Base-by-base conservation (phyloP, 306 rosid genomes). In the Acacia melanoxylon region DNA sequence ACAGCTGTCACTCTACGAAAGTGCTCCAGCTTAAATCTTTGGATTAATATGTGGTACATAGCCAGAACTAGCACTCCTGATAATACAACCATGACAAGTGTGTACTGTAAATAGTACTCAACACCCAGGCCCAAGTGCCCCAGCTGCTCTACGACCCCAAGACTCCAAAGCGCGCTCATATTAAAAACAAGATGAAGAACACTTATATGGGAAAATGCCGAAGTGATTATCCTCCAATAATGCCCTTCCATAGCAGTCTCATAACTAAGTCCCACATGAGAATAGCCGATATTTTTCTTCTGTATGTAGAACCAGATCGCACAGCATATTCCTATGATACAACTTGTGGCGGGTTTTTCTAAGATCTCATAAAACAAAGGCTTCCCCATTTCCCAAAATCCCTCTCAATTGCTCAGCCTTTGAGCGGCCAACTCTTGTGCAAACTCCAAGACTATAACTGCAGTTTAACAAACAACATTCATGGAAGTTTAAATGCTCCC, bases 161-260 rank as follows among this genome's bases (percentile, higher is more conserved):
- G 99, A 82, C 98, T 93, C 98, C 99, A 95, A 76, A 95, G 95
- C 10, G 99, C 99, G 80, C 96, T 95, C 98, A 95, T 95, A 33
- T 95, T 95, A 80, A 95, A 95, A 70, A 92, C 99, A 82, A 95
- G 92, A 86, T 95, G 99, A 86, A 95, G 83, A 76, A 92, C 86
- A 87, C 99, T 95, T 8, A 95, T 86, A 85, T 95, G 98, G 5
- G 99, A 95, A 76, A 95, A 92, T 3, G 97, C 93, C 12, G 98
- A 92, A 48, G 99, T 93, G 84, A 93, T 91, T 76, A 93, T 90
- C 90, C 99, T 92, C 99, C 98, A 95, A 76, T 93, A 85, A 76
- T 95, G 97, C 68, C 99, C 98, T 83, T 90, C 99, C 11, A 93
- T 65, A 51, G 98, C 93, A 58, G 92, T 88, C 77, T 95, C 99